Conservation (phyloP, 805 yeast genomes). For the Yarrowia sp. region DNA sequence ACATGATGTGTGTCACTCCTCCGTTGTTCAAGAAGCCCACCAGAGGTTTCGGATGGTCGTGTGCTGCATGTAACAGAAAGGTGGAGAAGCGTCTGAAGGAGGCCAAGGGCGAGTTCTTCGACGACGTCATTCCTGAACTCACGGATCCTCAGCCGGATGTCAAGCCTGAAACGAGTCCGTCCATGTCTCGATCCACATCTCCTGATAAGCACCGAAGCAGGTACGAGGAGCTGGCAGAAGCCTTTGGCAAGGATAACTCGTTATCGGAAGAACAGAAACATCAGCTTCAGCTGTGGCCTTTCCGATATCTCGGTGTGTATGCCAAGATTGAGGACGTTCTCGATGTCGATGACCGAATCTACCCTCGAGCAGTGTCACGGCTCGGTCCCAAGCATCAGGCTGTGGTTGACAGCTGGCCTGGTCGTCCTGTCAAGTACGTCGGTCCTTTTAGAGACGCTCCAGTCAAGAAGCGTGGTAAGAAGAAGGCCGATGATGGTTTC, state of each 20-base stretch:
- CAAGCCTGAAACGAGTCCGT: slow-evolving; percentile 2
- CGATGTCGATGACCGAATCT: slow-evolving; percentile 77
- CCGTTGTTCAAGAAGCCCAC: slow-evolving; percentile 81
- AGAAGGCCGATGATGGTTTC: slow-evolving; percentile 40
- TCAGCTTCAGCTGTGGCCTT: slow-evolving; percentile 64
- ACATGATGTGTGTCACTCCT: slow-evolving; percentile 85
- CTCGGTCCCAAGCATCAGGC: slow-evolving; percentile 75
- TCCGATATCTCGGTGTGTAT: slow-evolving; percentile 78
- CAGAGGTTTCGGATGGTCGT: slow-evolving; percentile 89
- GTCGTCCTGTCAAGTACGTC: slow-evolving; percentile 70
- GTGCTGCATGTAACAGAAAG: slow-evolving; percentile 68
- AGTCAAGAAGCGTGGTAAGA: slow-evolving; percentile 45
- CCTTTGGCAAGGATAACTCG: slow-evolving; percentile 47
- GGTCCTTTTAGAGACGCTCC: slow-evolving; percentile 48
- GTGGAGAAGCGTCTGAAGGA: slow-evolving; percentile 44
- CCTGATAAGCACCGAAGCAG: slow-evolving; percentile 36
- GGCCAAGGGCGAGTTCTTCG: slow-evolving; percentile 42
- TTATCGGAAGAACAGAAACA: slow-evolving; percentile 47
- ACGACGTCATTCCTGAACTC: slow-evolving; percentile 25
- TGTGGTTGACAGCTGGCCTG: slow-evolving; percentile 66
- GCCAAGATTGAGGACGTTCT: slow-evolving; percentile 76
- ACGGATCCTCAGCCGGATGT: slow-evolving; percentile 8
- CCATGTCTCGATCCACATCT: slow-evolving; percentile 28
- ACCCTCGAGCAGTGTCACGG: slow-evolving; percentile 80
- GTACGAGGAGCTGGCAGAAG: slow-evolving; percentile 46